Evolutionary conservation across 2,329 filamentous ascomycete species (phyloP).

Genomic region (Ceratocystis cacaofunesta): DNA sequence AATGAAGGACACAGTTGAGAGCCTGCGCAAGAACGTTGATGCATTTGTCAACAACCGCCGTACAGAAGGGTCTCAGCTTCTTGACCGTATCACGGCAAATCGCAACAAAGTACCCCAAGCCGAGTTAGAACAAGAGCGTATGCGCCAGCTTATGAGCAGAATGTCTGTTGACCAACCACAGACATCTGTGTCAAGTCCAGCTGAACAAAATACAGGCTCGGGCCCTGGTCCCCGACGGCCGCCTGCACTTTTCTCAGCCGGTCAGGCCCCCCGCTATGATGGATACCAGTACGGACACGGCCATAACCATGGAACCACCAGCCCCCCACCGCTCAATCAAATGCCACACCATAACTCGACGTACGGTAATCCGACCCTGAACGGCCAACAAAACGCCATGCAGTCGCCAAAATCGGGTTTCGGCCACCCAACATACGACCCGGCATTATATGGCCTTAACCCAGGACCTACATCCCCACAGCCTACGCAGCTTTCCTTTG

Average conservation of each 20-base stretch:
- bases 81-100: constrained; percentile 67
- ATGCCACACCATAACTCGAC: constrained; percentile 25
- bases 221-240: constrained; percentile 21
- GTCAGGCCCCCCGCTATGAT: constrained; percentile 35
- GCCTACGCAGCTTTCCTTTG: constrained; percentile 42
- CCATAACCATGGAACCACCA: constrained; percentile 45
- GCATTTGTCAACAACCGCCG: constrained; percentile 90
- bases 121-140: constrained; percentile 72
- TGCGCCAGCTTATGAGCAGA: constrained; percentile 84
- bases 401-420: constrained; percentile 23
- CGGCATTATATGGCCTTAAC: constrained; percentile 43
- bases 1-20: constrained; percentile 89
- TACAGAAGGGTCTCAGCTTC: constrained; percentile 76
- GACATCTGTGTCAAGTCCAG: constrained; percentile 23
- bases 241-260: constrained; percentile 36
- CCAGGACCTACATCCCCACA: constrained; percentile 47
- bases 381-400: constrained; percentile 27
- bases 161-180: constrained; percentile 65
- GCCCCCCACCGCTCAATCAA: constrained; percentile 39
- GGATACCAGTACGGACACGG: constrained; percentile 41
- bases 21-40: constrained; percentile 87
- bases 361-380: constrained; percentile 19
- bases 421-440: constrained; percentile 41
- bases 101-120: constrained; percentile 44
- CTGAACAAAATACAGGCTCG: constrained; percentile 22